These are phyloP conservation scores for Physcomitrium patens DNA, from an alignment of 225 moss, liverwort and hornwort species.

Conservation along the genomic window DNA sequence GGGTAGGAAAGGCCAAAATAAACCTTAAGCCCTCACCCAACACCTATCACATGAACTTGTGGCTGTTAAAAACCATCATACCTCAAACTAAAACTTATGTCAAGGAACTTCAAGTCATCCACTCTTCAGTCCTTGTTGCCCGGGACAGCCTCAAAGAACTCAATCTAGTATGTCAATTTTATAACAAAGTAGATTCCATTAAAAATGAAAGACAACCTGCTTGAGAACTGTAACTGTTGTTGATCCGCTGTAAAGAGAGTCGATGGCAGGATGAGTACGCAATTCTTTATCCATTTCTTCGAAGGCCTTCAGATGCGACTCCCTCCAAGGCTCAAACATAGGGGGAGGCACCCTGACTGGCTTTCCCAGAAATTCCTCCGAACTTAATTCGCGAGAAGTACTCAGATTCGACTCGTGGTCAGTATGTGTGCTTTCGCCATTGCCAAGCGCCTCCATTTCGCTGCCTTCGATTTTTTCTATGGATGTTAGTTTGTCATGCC, in stretches of 20 bases:
- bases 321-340: conserved; percentile 56
- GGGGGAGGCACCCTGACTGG: conserved; percentile 32
- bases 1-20: neutral
- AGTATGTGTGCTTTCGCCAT: conserved; percentile 52
- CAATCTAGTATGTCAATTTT: neutral
- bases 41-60: neutral
- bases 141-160: neutral
- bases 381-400: conserved; percentile 49
- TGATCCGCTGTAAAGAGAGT: conserved; percentile 61
- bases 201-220: conserved; percentile 35
- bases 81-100: neutral
- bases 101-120: no score
- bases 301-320: conserved; percentile 54
- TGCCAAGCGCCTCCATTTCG: conserved; percentile 34
- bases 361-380: conserved; percentile 48
- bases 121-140: no score
- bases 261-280: conserved; percentile 53
- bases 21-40: conserved; percentile 9
- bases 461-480: conserved; percentile 32
- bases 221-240: conserved; percentile 62
- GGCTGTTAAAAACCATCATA: neutral
- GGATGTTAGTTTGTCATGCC: conserved; percentile 39
- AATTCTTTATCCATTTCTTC: conserved; percentile 53
- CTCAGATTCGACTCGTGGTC: conserved; percentile 59
- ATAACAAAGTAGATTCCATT: neutral